Evolutionary conservation across 257 asterid species (phyloP).

Genomic region (Scutellaria baicalensis): DNA sequence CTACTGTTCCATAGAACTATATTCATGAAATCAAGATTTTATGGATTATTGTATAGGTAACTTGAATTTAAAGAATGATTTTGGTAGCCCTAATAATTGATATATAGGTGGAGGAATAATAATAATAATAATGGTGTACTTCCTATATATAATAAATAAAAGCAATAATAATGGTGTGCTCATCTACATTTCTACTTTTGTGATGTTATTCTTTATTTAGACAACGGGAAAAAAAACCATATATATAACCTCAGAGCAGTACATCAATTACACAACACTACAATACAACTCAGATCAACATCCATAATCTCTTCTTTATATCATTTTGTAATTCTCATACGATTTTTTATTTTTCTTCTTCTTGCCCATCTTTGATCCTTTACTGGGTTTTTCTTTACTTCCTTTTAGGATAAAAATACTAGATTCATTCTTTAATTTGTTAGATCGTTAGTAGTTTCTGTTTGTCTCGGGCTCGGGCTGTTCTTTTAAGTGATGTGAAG

Average conservation of each 20-base stretch:
- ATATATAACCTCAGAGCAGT: too few relatives aligned
- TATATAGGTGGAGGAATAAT: background rate
- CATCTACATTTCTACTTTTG: too few relatives aligned
- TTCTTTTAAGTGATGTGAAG: slow-evolving; percentile 2
- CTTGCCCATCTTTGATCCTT: background rate
- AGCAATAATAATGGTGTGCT: too few relatives aligned
- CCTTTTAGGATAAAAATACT: background rate
- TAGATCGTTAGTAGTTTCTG: background rate
- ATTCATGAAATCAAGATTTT: background rate
- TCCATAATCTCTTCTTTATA: background rate
- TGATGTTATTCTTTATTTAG: too few relatives aligned
- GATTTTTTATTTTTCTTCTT: background rate
- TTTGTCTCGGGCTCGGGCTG: background rate
- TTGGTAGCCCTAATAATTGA: background rate
- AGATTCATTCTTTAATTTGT: background rate
- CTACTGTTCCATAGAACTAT: background rate
- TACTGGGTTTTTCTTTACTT: background rate
- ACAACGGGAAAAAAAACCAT: too few relatives aligned
- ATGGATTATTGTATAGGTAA: background rate
- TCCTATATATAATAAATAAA: too few relatives aligned
- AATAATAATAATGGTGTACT: too few relatives aligned
- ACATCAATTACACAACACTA: background rate
- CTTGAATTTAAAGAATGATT: background rate
- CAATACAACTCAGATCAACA: slow-evolving; percentile 18
- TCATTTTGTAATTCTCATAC: background rate